Evolutionary conservation across 192 early-diverging fungal genomes (phyloP).

Genomic region (Allomyces macrogynus): DNA sequence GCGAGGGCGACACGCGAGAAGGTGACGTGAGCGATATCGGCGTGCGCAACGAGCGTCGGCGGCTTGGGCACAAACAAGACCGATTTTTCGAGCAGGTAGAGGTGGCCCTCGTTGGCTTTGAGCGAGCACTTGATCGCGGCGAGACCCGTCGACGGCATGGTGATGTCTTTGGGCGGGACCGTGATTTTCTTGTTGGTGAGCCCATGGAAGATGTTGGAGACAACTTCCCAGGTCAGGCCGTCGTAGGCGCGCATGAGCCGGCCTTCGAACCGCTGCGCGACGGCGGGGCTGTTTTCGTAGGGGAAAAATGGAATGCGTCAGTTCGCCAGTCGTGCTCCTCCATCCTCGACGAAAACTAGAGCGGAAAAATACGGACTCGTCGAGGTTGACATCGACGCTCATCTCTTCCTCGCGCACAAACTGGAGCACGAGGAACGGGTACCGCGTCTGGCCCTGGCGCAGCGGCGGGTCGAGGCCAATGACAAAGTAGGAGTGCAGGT

Average conservation of each 20-base stretch:
- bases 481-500: slow-evolving; percentile 77
- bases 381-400: slow-evolving; percentile 61
- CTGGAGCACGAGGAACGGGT: slow-evolving; percentile 89
- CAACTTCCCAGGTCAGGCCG: slow-evolving; percentile 62
- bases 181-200: slow-evolving; percentile 34
- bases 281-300: no score
- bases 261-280: slow-evolving; percentile 28
- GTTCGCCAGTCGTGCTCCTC: no score
- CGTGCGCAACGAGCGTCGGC: slow-evolving; percentile 61
- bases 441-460: slow-evolving; percentile 87
- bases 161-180: no score
- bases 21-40: slow-evolving; percentile 66
- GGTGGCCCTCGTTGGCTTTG: slow-evolving; percentile 87
- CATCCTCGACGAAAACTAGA: no score
- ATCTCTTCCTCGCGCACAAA: slow-evolving; percentile 83
- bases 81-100: slow-evolving; percentile 87
- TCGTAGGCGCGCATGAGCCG: slow-evolving; percentile 67
- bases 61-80: slow-evolving; percentile 90
- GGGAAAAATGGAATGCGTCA: no score
- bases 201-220: slow-evolving; percentile 65
- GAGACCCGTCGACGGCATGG: no score
- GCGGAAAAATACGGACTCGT: slow-evolving; percentile 24
- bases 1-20: slow-evolving; percentile 58
- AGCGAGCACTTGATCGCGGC: slow-evolving; percentile 80
- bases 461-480: slow-evolving; percentile 90